phyloP scores from a whole-genome alignment of 139 green algal genomes.

The Axilococcus clingmanii region DNA sequence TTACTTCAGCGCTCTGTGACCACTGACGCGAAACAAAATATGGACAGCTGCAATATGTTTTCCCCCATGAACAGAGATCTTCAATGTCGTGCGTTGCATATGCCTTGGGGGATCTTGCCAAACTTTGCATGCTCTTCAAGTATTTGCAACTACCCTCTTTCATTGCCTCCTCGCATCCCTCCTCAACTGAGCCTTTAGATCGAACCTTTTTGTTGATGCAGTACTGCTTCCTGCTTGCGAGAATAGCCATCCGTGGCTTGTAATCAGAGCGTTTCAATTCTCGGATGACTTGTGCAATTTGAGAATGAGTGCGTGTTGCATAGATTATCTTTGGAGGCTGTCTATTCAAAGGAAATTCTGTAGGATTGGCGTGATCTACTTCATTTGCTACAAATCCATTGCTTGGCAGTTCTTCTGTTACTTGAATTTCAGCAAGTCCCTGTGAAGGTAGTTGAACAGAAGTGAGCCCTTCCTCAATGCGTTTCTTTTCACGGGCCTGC shows the following conservation, averaged over 20 bases:
- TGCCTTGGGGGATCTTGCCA: neutral
- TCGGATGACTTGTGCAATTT: constrained; percentile 88
- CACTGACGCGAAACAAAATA: constrained; percentile 74
- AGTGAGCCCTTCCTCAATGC: constrained; percentile 21
- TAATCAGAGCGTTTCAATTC: constrained; percentile 82
- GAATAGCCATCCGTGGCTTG: constrained; percentile 69
- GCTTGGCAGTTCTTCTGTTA: no score
- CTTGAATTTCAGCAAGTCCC: no score
- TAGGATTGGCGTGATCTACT: no score
- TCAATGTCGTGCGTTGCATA: constrained; percentile 82
- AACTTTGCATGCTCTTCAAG: constrained; percentile 23
- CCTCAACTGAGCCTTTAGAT: constrained; percentile 38
- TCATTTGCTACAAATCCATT: no score
- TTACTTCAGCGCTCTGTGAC: constrained; percentile 66
- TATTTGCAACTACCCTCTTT: constrained; percentile 46
- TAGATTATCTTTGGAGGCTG: constrained; percentile 63
- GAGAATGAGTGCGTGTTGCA: constrained; percentile 80
- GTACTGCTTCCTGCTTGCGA: constrained; percentile 77
- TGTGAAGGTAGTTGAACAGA: no score
- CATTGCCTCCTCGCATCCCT: constrained; percentile 67
- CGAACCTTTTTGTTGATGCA: constrained; percentile 64
- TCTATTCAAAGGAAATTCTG: no score
- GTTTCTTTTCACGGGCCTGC: constrained; percentile 31
- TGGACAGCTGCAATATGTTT: constrained; percentile 56
- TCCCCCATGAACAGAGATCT: constrained; percentile 59